Evolutionary conservation across 1,139 yeast genomes (phyloP), one percentile per base, ranked within the genome.

Genomic region (Yamadazyma mexicana): DNA sequence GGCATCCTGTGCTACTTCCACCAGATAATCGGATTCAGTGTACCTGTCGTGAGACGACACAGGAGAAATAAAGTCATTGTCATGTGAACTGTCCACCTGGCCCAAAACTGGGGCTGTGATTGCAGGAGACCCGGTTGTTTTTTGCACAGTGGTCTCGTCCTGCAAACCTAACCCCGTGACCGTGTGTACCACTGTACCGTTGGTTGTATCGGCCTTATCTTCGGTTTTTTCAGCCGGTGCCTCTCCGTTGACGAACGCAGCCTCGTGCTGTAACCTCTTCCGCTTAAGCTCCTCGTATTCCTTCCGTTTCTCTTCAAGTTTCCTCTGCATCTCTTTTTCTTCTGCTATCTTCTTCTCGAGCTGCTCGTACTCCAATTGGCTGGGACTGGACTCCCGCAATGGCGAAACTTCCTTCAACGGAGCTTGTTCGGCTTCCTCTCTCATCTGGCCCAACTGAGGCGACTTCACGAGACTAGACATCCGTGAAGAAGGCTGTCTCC

Each of bases 231-330:
- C 22, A 20, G 22, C 22, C 22, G 26, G 26, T n/a, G 6, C 26
- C 5, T 27, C 17, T 12, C 17, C 17, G 16, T 16, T 17, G 6
- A 3, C 16, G n/a, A 28, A 56, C 20, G 4, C 5, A 9, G 12
- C n/a, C 12, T 28, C 31, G 31, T 28, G 20, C 12, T 28, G 12
- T 12, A 28, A 43, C 40, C 54, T 35, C 35, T 49, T 43, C 24
- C 32, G 34, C 33, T 56, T 61, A 43, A 65, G 55, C 24, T 54
- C 48, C 44, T 66, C 68, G 45, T 58, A 66, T 40, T 67, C 67
- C 26, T 45, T 40, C n/a, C 61, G 56, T 45, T 65, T 64, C 18
- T 46, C 35, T 40, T 62, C 68, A 33, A 67, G 52, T 34, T 64
- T 60, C 27, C 50, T 50, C 9, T 67, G 66, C 38, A 62, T 45